Evolutionary conservation across 305 asterid genomes (phyloP).

Genomic region (Nicotiana rustica): DNA sequence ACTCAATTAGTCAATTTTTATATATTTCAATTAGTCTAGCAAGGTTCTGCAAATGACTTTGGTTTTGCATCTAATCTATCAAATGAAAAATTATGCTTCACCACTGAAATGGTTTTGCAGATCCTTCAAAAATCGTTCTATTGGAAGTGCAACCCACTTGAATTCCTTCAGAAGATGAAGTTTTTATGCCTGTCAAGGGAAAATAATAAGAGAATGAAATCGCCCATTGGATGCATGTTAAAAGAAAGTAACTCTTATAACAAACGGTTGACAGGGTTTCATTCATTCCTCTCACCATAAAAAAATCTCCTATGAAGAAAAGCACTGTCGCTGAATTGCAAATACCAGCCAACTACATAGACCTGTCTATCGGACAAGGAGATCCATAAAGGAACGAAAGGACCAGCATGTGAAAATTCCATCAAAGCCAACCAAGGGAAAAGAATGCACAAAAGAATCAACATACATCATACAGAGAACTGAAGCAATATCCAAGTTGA

Average conservation of each 20-base stretch:
- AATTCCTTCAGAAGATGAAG: constrained; percentile 18
- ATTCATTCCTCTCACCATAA: not conserved
- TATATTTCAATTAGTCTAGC: not conserved
- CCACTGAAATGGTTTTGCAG: not conserved
- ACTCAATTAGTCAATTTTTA: constrained; percentile 20
- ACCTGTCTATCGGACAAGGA: not conserved
- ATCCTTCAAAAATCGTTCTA: not conserved
- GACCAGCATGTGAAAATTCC: not conserved
- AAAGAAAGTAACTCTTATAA: not conserved
- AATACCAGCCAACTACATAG: constrained; percentile 19
- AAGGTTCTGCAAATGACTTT: not conserved
- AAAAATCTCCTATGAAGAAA: not conserved
- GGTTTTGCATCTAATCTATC: constrained; percentile 23
- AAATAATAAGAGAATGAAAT: not conserved
- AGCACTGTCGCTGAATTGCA: too few species aligned
- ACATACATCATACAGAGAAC: not conserved
- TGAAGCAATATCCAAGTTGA: constrained; percentile 17
- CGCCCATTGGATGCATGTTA: not conserved
- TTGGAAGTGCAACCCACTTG: constrained; percentile 6
- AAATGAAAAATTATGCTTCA: constrained; percentile 10
- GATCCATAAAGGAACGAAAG: not conserved
- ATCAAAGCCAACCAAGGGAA: constrained; percentile 20
- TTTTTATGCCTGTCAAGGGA: not conserved
- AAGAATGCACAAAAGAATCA: not conserved
- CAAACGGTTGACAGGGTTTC: not conserved